Conservation (phyloP, 139 green algal species). For the Chlorella sorokiniana region DNA sequence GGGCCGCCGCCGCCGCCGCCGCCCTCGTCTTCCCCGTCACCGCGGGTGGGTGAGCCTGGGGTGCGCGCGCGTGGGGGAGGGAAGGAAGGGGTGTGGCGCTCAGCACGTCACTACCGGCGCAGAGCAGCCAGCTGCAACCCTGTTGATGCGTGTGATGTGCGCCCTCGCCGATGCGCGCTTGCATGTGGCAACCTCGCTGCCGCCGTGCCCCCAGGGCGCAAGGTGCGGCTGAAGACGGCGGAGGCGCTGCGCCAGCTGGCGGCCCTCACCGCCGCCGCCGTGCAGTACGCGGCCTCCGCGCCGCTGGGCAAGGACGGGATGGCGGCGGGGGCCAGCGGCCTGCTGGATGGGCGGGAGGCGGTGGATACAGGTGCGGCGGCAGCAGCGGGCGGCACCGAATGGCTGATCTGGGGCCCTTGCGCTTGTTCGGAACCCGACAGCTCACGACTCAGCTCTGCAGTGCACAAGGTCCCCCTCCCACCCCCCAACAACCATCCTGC, state of each 20-base stretch:
- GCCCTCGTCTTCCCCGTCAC: conserved; percentile 38
- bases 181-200: background rate
- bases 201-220: background rate
- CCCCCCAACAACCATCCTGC: background rate
- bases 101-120: too few species aligned
- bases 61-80: too few species aligned
- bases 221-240: conserved; percentile 5
- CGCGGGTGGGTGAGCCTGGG: conserved; percentile 5
- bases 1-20: background rate
- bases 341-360: background rate
- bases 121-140: too few species aligned
- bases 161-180: too few species aligned
- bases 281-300: background rate
- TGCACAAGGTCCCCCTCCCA: too few species aligned
- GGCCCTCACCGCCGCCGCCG: background rate
- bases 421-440: too few species aligned
- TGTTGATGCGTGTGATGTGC: too few species aligned
- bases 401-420: background rate
- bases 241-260: conserved; percentile 9
- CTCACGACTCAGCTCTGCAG: too few species aligned
- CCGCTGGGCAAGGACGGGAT: background rate
- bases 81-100: too few species aligned
- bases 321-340: background rate
- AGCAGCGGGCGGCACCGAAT: background rate
- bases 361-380: conserved; percentile 4